Evolutionary conservation across 2,329 filamentous ascomycete genomes (phyloP).

Genomic region (Didymosphaeria variabile): DNA sequence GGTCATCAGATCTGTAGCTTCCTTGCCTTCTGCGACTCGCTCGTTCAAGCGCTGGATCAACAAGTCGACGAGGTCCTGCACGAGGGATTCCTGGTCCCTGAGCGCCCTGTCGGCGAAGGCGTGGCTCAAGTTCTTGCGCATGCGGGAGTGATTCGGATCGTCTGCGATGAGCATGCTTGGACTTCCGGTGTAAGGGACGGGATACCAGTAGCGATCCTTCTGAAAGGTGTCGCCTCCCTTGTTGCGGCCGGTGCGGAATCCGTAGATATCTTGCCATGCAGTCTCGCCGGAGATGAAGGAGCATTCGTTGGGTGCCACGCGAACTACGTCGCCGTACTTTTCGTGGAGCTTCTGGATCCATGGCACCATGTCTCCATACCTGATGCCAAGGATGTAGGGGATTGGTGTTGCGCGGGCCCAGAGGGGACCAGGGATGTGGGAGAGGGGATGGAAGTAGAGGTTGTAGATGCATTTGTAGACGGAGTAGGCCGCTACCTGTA

Average conservation of each 20-base stretch:
- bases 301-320: constrained; percentile 53
- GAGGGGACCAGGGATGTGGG: constrained; percentile 55
- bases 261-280: constrained; percentile 57
- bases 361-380: constrained; percentile 35
- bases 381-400: constrained; percentile 40
- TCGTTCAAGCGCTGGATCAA: constrained; percentile 47
- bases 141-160: constrained; percentile 44
- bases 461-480: constrained; percentile 44
- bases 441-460: constrained; percentile 55
- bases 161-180: constrained; percentile 37
- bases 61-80: constrained; percentile 52
- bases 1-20: constrained; percentile 32
- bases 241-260: constrained; percentile 49
- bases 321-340: constrained; percentile 54
- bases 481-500: constrained; percentile 26
- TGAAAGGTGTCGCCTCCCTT: constrained; percentile 42
- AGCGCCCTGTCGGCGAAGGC: constrained; percentile 56
- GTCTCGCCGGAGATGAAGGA: constrained; percentile 56
- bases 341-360: constrained; percentile 47
- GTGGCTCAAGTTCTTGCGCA: constrained; percentile 50
- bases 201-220: constrained; percentile 51
- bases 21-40: constrained; percentile 18
- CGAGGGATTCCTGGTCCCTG: constrained; percentile 50
- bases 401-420: constrained; percentile 42
- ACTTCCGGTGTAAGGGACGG: constrained; percentile 39